Evolutionary conservation across 106 monocot species (phyloP).

Genomic region (Iris macrosiphon): DNA sequence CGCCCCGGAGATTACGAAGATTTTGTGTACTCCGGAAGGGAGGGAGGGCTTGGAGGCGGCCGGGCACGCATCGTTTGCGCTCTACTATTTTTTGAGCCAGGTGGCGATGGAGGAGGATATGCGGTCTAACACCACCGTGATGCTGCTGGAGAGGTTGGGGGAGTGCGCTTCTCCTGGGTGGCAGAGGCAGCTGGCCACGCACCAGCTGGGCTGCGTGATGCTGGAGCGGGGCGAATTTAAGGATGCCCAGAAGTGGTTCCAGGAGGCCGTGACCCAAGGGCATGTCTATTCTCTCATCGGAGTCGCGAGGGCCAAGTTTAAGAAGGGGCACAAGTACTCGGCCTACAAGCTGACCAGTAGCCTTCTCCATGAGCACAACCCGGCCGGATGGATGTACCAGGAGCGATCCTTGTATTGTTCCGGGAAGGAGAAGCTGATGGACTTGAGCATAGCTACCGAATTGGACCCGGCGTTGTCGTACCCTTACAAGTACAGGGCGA

Average conservation of each 20-base stretch:
- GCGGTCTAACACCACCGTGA: conserved; percentile 73
- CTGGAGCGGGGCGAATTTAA: conserved; percentile 83
- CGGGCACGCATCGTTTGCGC: conserved; percentile 70
- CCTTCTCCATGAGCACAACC: conserved; percentile 42
- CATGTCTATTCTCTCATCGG: conserved; percentile 77
- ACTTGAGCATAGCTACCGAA: conserved; percentile 55
- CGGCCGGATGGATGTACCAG: conserved; percentile 89
- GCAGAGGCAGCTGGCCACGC: conserved; percentile 85
- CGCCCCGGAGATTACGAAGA: conserved; percentile 34
- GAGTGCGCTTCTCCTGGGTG: conserved; percentile 74
- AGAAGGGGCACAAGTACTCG: conserved; percentile 79
- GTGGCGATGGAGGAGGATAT: conserved; percentile 93
- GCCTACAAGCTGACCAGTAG: conserved; percentile 78
- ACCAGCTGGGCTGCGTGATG: conserved; percentile 95
- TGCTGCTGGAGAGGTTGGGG: conserved; percentile 76
- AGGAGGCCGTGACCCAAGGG: conserved; percentile 56
- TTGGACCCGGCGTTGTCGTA: conserved; percentile 69
- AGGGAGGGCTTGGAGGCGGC: conserved; percentile 39
- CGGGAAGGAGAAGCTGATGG: conserved; percentile 72
- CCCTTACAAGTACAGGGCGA: conserved; percentile 85
- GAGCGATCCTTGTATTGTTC: conserved; percentile 81
- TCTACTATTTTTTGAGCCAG: conserved; percentile 83
- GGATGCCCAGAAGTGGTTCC: conserved; percentile 84
- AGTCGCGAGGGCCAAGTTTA: conserved; percentile 85
- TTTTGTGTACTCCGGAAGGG: conserved; percentile 69